Percentiles rank a stretch among this genome's conserved stretches.
Conservation (phyloP, 2,329 filamentous ascomycete species). For the Arthrocladium fulminans region DNA sequence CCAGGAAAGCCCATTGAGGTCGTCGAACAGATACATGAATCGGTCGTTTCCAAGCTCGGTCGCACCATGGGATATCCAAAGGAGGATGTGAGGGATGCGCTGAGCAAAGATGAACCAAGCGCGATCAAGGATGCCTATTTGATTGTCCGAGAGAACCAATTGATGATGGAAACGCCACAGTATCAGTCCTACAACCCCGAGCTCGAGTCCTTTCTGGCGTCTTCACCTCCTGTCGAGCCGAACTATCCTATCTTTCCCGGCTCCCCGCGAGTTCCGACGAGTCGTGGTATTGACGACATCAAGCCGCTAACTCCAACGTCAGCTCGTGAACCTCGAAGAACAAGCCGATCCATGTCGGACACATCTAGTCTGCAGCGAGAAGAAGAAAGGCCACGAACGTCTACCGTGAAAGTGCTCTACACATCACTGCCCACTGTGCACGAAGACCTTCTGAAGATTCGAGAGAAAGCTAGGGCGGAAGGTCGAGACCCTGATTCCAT, state of each 20-base stretch:
- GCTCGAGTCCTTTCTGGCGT: constrained; percentile 45
- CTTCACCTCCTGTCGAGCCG: constrained; percentile 44
- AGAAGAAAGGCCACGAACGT: constrained; percentile 52
- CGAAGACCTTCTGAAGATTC: constrained; percentile 71
- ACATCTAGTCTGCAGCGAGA: constrained; percentile 16
- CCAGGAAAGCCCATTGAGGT: constrained; percentile 68
- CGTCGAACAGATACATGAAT: constrained; percentile 82
- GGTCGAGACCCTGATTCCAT: constrained; percentile 23
- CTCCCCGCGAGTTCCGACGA: constrained; percentile 12
- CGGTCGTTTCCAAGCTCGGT: constrained; percentile 89
- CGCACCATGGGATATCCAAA: constrained; percentile 97
- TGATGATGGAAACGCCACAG: constrained; percentile 80
- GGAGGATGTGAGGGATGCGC: constrained; percentile 86
- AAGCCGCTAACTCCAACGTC: constrained; percentile 18
- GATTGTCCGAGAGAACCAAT: constrained; percentile 93
- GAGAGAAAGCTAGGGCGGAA: constrained; percentile 42
- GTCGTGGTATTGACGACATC: constrained; percentile 12
- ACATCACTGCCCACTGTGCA: constrained; percentile 88
- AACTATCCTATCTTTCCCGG: constrained; percentile 25
- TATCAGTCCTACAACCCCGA: constrained; percentile 37
- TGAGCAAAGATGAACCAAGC: constrained; percentile 85
- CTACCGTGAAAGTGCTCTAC: constrained; percentile 83
- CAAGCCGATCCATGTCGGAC: constrained; percentile 21
- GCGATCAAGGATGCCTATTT: constrained; percentile 98
- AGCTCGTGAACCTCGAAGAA: constrained; percentile 5